Evolutionary conservation across 192 early-diverging fungal genomes (phyloP), one percentile per base, ranked within the genome.

Genomic region (Umbelopsis sp.): DNA sequence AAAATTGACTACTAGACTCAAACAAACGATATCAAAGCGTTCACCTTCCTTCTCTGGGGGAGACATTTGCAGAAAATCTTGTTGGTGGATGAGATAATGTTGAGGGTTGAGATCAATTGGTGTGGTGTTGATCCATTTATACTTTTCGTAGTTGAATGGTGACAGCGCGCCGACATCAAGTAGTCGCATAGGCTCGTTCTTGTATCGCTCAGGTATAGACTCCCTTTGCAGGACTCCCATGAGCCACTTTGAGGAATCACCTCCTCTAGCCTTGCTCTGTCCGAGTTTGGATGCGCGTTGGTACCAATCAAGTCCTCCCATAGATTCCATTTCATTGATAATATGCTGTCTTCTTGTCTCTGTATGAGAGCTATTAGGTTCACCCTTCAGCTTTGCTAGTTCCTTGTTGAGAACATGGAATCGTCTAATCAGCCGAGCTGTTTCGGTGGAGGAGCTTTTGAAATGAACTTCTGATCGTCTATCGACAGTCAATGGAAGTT

Each of bases 71-170:
- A 97, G 82, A 84, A 96, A 95, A 74, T 97, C 96, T 69, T 94
- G 94, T 69, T 91, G 82, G 29, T 80, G 75, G 29, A 97, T 92
- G 2, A 79, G 72, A 0, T 82, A 83, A 62, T 90, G 82, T 69
- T 97, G 96, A 1, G 94, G 90, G 68, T 97, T 95, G 56, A 97
- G 85, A 76, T 97, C 96, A 70, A 97, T 95, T 0, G 91, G 90
- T 16, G 82, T 80, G n/a, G 87, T 85, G 12, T 88, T 69, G 65
- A 96, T 89, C 90, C 89, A 95, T 10, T 77, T 29, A 67, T 93
- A 86, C 41, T 84, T 84, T 10, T 79, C 77, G 51, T 97, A 97
- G 65, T 94, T 95, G 22, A 84, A 78, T 8, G 92, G 88, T 31
- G 87, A 88, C 1, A 96, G 75, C 0, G 96, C 94, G 0, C 96